phyloP scores from a whole-genome alignment of 495 filamentous ascomycete genomes.

The Extremus antarcticus region DNA sequence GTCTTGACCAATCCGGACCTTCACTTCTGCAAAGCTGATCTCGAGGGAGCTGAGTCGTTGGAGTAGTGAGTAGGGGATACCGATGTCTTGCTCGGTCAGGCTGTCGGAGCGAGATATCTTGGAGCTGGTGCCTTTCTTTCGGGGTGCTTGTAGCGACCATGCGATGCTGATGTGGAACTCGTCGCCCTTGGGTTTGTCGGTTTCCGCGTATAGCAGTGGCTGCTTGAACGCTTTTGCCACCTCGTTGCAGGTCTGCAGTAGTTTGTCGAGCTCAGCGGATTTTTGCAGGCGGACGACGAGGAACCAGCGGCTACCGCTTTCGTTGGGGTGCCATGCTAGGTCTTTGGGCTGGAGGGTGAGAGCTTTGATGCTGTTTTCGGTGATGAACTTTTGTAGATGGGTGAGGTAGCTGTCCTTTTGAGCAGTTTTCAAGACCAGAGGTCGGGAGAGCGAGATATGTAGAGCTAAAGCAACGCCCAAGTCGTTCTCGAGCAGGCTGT shows the following conservation, averaged over 20 bases:
- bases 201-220: constrained; percentile 53
- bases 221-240: constrained; percentile 50
- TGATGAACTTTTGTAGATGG: constrained; percentile 31
- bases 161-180: constrained; percentile 72
- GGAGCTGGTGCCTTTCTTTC: background rate
- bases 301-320: constrained; percentile 73
- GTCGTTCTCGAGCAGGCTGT: constrained; percentile 61
- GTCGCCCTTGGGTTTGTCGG: background rate
- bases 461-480: constrained; percentile 70
- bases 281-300: constrained; percentile 54
- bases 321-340: constrained; percentile 60
- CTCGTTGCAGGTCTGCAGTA: constrained; percentile 57
- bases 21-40: constrained; percentile 14
- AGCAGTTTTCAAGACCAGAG: constrained; percentile 53
- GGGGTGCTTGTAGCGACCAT: constrained; percentile 34
- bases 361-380: constrained; percentile 29
- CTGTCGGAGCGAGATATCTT: background rate
- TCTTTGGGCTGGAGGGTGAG: constrained; percentile 39
- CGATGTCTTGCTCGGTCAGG: background rate
- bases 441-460: constrained; percentile 79
- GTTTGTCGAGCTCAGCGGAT: constrained; percentile 46
- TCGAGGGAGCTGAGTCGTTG: background rate
- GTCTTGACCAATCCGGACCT: constrained; percentile 18
- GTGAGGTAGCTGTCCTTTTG: constrained; percentile 54
- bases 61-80: background rate